phyloP scores from a whole-genome alignment of 495 filamentous ascomycete genomes.

The Saxophila tyrrhenica region DNA sequence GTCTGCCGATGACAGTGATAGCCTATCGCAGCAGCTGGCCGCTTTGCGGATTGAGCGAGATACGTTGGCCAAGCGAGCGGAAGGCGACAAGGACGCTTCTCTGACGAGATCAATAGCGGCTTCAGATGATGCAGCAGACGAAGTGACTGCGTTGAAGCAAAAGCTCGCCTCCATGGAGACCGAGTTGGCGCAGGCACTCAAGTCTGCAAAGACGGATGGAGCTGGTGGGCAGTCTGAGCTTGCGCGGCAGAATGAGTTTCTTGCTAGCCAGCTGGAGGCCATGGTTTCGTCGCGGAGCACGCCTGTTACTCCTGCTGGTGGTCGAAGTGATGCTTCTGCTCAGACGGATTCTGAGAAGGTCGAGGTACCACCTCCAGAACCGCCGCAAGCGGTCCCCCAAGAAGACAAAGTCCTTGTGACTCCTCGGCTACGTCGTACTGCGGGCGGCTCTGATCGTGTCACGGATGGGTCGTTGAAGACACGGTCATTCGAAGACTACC shows the following conservation, averaged over 20 bases:
- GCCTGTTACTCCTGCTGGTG: background rate
- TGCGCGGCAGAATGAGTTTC: conserved; percentile 8
- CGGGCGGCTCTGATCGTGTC: background rate
- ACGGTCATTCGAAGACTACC: conserved; percentile 22
- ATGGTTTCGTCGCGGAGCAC: conserved; percentile 1
- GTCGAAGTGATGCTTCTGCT: conserved; percentile 1
- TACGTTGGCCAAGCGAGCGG: background rate
- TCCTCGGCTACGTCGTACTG: too few relatives aligned
- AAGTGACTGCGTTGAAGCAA: conserved; percentile 3
- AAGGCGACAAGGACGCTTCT: background rate
- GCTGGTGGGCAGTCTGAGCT: conserved; percentile 11
- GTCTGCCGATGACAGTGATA: background rate
- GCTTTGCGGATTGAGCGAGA: conserved; percentile 3
- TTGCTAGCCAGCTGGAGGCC: conserved; percentile 5
- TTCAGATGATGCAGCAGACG: background rate
- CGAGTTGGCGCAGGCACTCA: conserved; percentile 7
- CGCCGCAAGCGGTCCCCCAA: too few relatives aligned
- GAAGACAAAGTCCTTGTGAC: too few relatives aligned
- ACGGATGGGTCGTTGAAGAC: background rate
- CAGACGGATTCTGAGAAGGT: conserved; percentile 3
- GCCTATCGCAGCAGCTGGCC: background rate
- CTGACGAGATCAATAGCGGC: too few relatives aligned
- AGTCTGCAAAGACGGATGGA: conserved; percentile 5
- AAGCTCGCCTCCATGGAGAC: conserved; percentile 4
- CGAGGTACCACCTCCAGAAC: too few relatives aligned